Percentiles rank a stretch among this genome's conserved stretches.
These are phyloP conservation scores for Sporothrix curviconia DNA, from an alignment of 2,329 filamentous ascomycete species.

Conservation along the genomic window DNA sequence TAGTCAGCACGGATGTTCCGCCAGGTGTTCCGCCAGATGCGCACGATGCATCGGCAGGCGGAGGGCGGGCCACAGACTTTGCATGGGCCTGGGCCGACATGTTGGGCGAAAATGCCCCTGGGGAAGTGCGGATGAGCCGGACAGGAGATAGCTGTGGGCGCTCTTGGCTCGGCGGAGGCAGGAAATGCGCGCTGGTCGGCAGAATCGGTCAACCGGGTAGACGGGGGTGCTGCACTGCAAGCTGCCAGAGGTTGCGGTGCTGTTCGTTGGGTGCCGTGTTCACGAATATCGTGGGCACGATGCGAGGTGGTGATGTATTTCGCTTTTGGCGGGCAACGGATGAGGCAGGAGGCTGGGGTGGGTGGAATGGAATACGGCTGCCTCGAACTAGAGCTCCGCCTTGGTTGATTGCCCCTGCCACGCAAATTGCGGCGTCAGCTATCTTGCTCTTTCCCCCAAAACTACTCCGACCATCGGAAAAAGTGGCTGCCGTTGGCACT, in stretches of 20 bases:
- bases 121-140: constrained; percentile 8
- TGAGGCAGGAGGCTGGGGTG: constrained; percentile 7
- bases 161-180: background rate
- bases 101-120: constrained; percentile 10
- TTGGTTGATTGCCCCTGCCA: background rate
- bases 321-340: background rate
- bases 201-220: background rate
- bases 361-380: background rate
- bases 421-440: constrained; percentile 18
- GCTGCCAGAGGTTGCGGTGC: background rate
- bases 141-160: constrained; percentile 7
- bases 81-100: constrained; percentile 20
- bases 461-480: constrained; percentile 11
- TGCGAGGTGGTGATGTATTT: background rate
- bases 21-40: background rate
- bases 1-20: background rate
- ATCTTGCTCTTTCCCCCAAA: no score
- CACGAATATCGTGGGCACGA: background rate
- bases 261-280: background rate
- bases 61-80: constrained; percentile 14
- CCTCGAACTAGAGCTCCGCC: constrained; percentile 13
- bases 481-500: constrained; percentile 13
- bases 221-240: no score
- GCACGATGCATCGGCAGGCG: background rate
- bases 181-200: background rate